Evolutionary conservation across 352 stramenopile genomes (phyloP), one percentile per base, ranked within the genome.

Genomic region (Pythium myriotylum): DNA sequence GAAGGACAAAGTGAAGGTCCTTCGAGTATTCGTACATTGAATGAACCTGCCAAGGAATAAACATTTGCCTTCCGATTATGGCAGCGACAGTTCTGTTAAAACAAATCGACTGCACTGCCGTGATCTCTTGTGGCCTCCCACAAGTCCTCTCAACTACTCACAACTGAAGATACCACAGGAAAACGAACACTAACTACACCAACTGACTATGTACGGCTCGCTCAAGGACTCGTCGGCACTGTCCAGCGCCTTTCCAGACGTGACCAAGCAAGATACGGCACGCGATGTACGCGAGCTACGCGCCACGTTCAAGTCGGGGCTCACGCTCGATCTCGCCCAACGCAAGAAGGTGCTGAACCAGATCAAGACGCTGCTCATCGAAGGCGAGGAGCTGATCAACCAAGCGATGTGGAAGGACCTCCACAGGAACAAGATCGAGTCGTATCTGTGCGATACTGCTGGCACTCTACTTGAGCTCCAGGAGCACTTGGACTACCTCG

Each of bases 331-430:
- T 27, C 16, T 88, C 17, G 43, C 60, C 19, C 68, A 59, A 24
- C 77, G 84, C 19, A 72, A 69, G 41, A 27, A 48, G 19, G 59
- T 89, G 59, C 78, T 94, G 9, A 60, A 48, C 24, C 67, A 78
- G 53, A 59, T 94, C 10, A 61, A 83, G 33, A 53, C 29, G 23
- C 39, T 92, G 33, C 54, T 92, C 47, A 67, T 57, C 13, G 77
- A 95, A 50, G 81, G 94, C 76, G 24, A 90, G 89, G 40, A 85
- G 14, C 77, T 91, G 63, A 56, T 72, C 23, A 91, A 91, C 54
- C 59, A 78, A 0, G 80, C 92, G 45, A 55, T 92, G 27, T 77
- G 81, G 54, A 92, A 91, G 65, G 83, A 84, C 46, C 61, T 95
- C 45, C 78, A 88, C 70, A 88, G 88, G 55, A 77, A 90, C 62